These are phyloP conservation scores for Boechera stricta DNA, from an alignment of 345 rosid genomes.

Conservation along the genomic window DNA sequence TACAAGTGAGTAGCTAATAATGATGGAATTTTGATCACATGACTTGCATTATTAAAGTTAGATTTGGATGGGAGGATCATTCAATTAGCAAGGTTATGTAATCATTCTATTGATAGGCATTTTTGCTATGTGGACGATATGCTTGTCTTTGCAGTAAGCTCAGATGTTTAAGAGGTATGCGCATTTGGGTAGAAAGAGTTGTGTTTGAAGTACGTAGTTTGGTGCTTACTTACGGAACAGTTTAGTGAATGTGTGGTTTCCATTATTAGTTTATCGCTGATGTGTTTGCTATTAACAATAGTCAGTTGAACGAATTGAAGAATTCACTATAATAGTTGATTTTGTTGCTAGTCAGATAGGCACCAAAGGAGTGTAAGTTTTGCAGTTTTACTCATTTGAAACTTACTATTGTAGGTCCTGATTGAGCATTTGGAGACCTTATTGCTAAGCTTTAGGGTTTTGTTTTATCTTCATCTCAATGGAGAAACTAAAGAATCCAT, in stretches of 20 bases:
- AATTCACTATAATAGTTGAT: neutral
- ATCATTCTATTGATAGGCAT: neutral
- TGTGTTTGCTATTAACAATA: neutral
- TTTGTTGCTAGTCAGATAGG: neutral
- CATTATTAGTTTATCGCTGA: neutral
- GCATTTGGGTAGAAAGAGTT: slow-evolving; percentile 9
- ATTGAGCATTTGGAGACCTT: slow-evolving; percentile 94
- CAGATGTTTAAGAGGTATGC: neutral
- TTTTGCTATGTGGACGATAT: neutral
- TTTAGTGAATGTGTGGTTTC: neutral
- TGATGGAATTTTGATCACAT: no score
- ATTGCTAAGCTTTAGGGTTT: no score
- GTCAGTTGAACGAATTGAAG: neutral
- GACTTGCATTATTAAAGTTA: neutral
- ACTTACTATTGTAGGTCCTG: slow-evolving; percentile 62
- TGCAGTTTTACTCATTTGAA: slow-evolving; percentile 22
- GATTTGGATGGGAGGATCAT: slow-evolving; percentile 16
- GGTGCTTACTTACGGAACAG: neutral
- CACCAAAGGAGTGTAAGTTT: neutral
- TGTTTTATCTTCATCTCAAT: no score
- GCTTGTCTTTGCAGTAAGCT: slow-evolving; percentile 1
- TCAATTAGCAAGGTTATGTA: slow-evolving; percentile 15
- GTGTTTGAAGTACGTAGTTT: slow-evolving; percentile 7
- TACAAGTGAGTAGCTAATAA: no score
- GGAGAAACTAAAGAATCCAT: no score